phyloP scores from a whole-genome alignment of 169 alveolate genomes.

The Babesia bigemina region DNA sequence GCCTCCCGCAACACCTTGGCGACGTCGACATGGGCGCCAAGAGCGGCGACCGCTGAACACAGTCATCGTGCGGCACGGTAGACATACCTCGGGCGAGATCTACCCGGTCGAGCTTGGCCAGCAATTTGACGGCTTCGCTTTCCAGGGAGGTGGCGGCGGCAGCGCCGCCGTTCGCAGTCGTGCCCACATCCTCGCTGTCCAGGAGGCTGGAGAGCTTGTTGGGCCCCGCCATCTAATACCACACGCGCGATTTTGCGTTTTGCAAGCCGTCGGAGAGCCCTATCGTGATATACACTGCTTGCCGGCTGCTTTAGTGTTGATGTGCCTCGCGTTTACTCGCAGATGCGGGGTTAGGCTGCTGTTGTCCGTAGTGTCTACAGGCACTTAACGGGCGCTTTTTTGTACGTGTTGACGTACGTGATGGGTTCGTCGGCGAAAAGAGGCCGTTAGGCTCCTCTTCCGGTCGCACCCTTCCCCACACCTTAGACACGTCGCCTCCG shows the following conservation, averaged over 20 bases:
- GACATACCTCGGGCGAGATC: conserved; percentile 41
- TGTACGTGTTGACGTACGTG: neutral
- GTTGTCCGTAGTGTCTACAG: neutral
- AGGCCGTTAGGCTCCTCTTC: neutral
- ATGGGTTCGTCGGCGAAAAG: neutral
- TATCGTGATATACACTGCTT: neutral
- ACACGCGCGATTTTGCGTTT: too few species aligned
- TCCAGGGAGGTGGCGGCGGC: neutral
- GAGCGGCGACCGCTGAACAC: conserved; percentile 22
- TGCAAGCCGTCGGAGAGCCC: neutral
- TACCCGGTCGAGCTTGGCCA: conserved; percentile 35
- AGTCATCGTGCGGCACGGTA: neutral
- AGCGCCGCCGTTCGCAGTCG: neutral
- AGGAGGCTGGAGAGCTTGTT: conserved; percentile 47
- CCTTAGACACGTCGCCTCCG: neutral
- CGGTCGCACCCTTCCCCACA: conserved; percentile 4
- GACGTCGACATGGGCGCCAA: conserved; percentile 35
- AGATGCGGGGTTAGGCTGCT: too few species aligned
- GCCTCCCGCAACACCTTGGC: conserved; percentile 14
- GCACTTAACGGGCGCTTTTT: neutral
- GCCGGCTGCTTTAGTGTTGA: neutral
- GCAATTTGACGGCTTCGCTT: conserved; percentile 18
- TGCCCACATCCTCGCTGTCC: conserved; percentile 13
- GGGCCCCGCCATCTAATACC: conserved; percentile 14
- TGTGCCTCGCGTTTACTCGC: too few species aligned